Base-by-base conservation (phyloP, 2,329 filamentous ascomycete genomes). In the Fusarium nodosum region DNA sequence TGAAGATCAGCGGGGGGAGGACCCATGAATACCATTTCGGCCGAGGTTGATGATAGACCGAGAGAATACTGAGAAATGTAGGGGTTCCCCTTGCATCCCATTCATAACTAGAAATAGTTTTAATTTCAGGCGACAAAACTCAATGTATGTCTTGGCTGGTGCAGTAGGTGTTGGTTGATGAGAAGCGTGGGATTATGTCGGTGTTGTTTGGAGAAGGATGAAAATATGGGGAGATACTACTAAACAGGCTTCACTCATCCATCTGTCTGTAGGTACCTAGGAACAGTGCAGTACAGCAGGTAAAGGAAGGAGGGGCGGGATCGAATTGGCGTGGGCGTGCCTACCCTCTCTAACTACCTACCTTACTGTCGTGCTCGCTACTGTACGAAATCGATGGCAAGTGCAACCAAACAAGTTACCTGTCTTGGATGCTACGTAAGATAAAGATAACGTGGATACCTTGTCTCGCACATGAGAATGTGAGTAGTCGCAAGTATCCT, bases 1-100 rank as follows among this genome's bases (percentile, higher is more conserved):
- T 65, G 69, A 74, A 67, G 72, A 74, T 74, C 72, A 69, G 69
- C 69, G 72, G 71, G 69, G 71, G 64, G 39, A 44, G 69, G 38
- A 54, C 45, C 59, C 59, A 61, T 62, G 56, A 36, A 52, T 47
- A 28, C 56, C 20, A 62, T 62, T 71, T 74, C 72, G 72, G 70
- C 69, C 71, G 72, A 74, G 72, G 72, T 62, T 62, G 64, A 60
- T 31, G 34, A 51, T 50, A 54, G 34, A 56, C 47, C 41, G 36
- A 57, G 46, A 51, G 36, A 31, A 60, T 26, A 28, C 16, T 31
- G 38, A 47, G 30, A 13, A 41, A 59, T 60, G 53, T 60, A 45
- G 36, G 55, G 60, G 45, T 36, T 68, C 56, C 66, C 69, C 56
- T 73, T 67, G 30, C 51, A 51, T 60, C 46, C 12, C 24, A 26